Evolutionary conservation across 2,329 filamentous ascomycete species (phyloP).

Genomic region (Biscogniauxia mediterranea): DNA sequence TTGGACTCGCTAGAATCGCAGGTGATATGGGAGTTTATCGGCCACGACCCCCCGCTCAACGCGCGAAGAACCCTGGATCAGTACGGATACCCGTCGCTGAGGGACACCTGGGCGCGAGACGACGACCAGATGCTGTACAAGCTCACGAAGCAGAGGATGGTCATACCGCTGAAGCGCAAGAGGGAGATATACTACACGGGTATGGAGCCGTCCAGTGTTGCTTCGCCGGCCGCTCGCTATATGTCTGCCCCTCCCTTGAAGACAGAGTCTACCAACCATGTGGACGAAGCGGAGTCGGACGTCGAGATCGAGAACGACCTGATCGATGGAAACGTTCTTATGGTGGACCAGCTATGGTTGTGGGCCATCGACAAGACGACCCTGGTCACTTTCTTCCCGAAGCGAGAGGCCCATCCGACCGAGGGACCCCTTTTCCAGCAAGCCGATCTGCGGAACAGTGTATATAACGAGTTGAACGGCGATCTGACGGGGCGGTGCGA

Average conservation of each 20-base stretch:
- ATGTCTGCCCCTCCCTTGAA: conserved; percentile 16
- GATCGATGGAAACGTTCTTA: conserved; percentile 57
- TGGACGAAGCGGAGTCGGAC: conserved; percentile 35
- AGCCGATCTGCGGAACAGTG: conserved; percentile 60
- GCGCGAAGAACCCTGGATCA: conserved; percentile 62
- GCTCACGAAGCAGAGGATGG: conserved; percentile 50
- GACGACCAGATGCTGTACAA: conserved; percentile 69
- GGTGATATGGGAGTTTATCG: conserved; percentile 62
- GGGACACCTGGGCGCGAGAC: conserved; percentile 59
- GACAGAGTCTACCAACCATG: conserved; percentile 5
- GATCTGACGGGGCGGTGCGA: conserved; percentile 62
- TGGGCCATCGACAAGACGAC: conserved; percentile 56
- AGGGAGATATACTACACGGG: conserved; percentile 26
- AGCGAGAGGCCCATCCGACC: conserved; percentile 51
- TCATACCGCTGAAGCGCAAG: conserved; percentile 18
- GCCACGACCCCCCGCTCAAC: conserved; percentile 60
- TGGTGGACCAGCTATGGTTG: conserved; percentile 66
- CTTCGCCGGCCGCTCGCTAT: conserved; percentile 23
- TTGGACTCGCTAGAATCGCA: conserved; percentile 56
- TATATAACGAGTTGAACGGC: conserved; percentile 65
- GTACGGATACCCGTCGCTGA: conserved; percentile 60
- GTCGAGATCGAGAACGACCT: conserved; percentile 37
- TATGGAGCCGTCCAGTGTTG: conserved; percentile 9
- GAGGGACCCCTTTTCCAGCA: conserved; percentile 58
- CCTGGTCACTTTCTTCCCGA: conserved; percentile 54